Conservation (phyloP, 257 asterid genomes). For the Leptodermis oblonga region DNA sequence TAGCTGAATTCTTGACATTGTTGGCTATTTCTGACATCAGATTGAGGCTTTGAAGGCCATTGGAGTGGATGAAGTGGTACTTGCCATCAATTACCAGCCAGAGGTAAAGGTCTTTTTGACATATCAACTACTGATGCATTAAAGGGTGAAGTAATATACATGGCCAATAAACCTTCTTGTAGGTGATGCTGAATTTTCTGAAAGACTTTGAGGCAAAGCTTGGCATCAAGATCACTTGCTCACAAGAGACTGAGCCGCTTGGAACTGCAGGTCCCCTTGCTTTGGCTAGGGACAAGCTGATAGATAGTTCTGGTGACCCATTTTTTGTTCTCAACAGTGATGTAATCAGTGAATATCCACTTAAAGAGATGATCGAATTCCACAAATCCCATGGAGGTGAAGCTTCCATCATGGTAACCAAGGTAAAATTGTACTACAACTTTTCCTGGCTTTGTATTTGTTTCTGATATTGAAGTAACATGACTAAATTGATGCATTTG, state of each 20-base stretch:
- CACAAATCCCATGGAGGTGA: slow-evolving; percentile 97
- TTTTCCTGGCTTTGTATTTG: background rate
- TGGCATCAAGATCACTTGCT: slow-evolving; percentile 87
- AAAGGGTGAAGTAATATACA: background rate
- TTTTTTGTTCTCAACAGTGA: slow-evolving; percentile 96
- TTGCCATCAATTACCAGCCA: slow-evolving; percentile 95
- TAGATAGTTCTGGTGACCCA: slow-evolving; percentile 82
- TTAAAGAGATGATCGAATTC: slow-evolving; percentile 78
- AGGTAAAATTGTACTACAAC: slow-evolving; percentile 25
- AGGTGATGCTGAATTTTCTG: slow-evolving; percentile 94
- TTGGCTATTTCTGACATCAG: slow-evolving; percentile 33
- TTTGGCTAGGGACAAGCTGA: slow-evolving; percentile 86
- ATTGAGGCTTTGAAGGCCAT: slow-evolving; percentile 84
- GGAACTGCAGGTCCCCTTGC: slow-evolving; percentile 99
- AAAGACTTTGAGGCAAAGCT: slow-evolving; percentile 91
- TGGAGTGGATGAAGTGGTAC: slow-evolving; percentile 94
- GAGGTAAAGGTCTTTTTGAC: slow-evolving; percentile 46
- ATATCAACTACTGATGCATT: background rate
- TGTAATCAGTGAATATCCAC: slow-evolving; percentile 89
- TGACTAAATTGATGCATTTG: slow-evolving; percentile 1
- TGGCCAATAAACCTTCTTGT: slow-evolving; percentile 10
- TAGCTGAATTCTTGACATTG: slow-evolving; percentile 21
- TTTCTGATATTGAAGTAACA: slow-evolving; percentile 6
- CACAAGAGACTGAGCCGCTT: slow-evolving; percentile 97
- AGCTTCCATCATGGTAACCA: slow-evolving; percentile 94